These are phyloP conservation scores for Rostrohypoxylon terebratum DNA, from an alignment of 495 filamentous ascomycete species.

Conservation along the genomic window DNA sequence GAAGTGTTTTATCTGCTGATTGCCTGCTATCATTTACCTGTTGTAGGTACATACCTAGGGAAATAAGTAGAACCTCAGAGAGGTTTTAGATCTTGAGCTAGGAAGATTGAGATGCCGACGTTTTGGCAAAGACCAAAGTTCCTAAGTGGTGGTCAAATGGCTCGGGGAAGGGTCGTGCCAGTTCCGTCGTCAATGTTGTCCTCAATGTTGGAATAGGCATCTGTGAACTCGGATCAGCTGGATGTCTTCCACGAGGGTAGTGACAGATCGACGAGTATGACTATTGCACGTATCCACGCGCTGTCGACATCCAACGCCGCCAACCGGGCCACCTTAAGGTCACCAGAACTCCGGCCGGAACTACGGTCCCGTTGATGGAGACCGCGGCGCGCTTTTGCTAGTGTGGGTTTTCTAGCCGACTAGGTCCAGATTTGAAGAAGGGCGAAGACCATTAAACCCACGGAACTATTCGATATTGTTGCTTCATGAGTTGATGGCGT, in stretches of 20 bases:
- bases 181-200: slow-evolving; percentile 16
- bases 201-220: slow-evolving; percentile 15
- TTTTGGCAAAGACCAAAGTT: slow-evolving; percentile 19
- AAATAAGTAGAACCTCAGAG: neutral
- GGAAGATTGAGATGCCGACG: neutral
- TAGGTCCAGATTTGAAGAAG: slow-evolving; percentile 1
- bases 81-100: slow-evolving; percentile 1
- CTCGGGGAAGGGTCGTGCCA: slow-evolving; percentile 28
- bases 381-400: slow-evolving; percentile 4
- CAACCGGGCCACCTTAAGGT: neutral
- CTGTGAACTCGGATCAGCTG: slow-evolving; percentile 16
- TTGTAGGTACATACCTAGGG: neutral
- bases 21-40: neutral
- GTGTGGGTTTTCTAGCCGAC: neutral
- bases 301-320: slow-evolving; percentile 6
- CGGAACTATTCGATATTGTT: neutral
- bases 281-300: slow-evolving; percentile 2
- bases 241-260: slow-evolving; percentile 6
- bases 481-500: neutral
- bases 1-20: slow-evolving; percentile 1
- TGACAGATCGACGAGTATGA: slow-evolving; percentile 21
- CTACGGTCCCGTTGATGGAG: neutral
- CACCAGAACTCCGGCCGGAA: neutral
- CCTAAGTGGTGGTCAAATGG: slow-evolving; percentile 7
- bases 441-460: neutral